phyloP scores from a whole-genome alignment of 2,329 filamentous ascomycete species.

The Alternaria atra region DNA sequence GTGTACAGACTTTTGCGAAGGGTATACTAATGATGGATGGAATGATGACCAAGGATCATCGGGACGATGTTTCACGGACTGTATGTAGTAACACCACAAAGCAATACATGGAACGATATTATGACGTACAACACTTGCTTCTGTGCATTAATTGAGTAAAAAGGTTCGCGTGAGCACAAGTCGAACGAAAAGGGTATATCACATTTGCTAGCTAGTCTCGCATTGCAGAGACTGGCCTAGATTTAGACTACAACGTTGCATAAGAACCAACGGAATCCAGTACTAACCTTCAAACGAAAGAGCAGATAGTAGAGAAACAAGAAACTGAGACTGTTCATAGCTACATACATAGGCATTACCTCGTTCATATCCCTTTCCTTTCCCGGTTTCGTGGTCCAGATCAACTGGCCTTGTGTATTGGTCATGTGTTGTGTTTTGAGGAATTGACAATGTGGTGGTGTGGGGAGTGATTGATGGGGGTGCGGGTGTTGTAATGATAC shows the following conservation, averaged over 20 bases:
- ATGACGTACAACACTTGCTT: neutral
- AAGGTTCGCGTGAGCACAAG: neutral
- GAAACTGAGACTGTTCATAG: conserved; percentile 8
- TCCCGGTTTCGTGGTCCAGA: neutral
- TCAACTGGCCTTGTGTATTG: conserved; percentile 1
- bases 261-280: conserved; percentile 8
- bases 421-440: neutral
- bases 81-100: neutral
- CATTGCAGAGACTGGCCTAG: conserved; percentile 2
- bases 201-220: conserved; percentile 2
- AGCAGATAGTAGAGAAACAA: neutral
- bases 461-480: neutral
- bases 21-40: neutral
- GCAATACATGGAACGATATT: neutral
- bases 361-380: neutral
- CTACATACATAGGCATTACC: conserved; percentile 19
- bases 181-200: conserved; percentile 20
- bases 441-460: neutral
- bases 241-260: conserved; percentile 2
- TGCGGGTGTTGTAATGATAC: conserved; percentile 1
- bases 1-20: neutral
- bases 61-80: neutral
- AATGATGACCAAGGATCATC: neutral
- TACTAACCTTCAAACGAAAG: neutral
- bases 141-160: too few species aligned